A percentile compares a stretch with the other conserved stretches of the same genome.
Evolutionary conservation across 106 monocot species (phyloP).

Genomic region (Narthecium ossifragum): DNA sequence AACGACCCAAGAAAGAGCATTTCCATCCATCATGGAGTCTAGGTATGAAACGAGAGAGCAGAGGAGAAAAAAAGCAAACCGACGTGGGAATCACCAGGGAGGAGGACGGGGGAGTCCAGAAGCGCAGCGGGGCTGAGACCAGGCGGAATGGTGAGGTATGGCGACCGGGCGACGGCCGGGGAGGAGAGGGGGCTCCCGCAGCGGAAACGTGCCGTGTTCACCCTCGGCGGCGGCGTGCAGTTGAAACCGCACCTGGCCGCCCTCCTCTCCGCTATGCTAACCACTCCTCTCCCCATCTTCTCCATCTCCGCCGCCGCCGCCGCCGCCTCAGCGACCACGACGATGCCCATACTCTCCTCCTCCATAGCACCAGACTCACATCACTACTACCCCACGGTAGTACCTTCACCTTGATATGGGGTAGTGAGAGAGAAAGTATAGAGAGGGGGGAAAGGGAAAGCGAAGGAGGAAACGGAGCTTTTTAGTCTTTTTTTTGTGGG

Average conservation of each 20-base stretch:
- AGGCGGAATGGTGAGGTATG: constrained; percentile 23
- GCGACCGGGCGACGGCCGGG: constrained; percentile 13
- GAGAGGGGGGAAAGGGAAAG: not conserved
- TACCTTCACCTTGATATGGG: not conserved
- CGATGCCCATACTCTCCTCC: not conserved
- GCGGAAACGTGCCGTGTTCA: not conserved
- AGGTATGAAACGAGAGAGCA: too few species aligned
- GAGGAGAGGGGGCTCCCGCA: not conserved
- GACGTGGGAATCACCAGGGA: constrained; percentile 10
- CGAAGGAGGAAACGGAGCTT: not conserved
- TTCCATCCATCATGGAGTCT: too few species aligned
- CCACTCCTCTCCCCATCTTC: not conserved
- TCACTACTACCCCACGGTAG: not conserved
- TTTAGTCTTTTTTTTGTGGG: too few species aligned
- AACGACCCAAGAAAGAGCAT: not conserved
- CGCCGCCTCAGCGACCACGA: not conserved
- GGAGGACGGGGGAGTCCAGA: constrained; percentile 25
- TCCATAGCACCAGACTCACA: not conserved
- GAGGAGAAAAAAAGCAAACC: constrained; percentile 4
- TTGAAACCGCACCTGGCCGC: not conserved
- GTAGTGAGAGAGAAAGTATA: not conserved
- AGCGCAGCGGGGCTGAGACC: constrained; percentile 21
- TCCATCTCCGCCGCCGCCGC: not conserved
- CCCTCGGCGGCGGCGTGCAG: not conserved
- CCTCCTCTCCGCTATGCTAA: not conserved